Percentiles rank a stretch among this genome's conserved stretches.
These are phyloP conservation scores for Rhodosporidiobolus sp. DNA, from an alignment of 768 basidiomycete species.

Conservation along the genomic window DNA sequence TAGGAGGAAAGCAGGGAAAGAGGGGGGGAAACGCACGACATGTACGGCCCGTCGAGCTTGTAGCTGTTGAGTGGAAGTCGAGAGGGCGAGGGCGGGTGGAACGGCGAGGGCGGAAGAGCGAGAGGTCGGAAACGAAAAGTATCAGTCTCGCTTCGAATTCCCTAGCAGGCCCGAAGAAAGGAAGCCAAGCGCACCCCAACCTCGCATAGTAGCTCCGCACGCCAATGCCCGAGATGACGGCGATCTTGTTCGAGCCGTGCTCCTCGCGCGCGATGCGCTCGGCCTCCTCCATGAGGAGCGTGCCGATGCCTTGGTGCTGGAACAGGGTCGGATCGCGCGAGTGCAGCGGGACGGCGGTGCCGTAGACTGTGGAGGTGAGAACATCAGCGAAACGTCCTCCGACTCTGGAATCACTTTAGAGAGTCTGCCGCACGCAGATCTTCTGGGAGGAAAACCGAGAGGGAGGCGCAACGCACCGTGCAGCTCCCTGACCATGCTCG, in stretches of 20 bases:
- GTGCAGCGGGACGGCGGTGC: slow-evolving; percentile 95
- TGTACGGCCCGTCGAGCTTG: slow-evolving; percentile 89
- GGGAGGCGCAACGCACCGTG: slow-evolving; percentile 52
- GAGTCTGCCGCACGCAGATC: background rate
- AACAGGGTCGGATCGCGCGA: slow-evolving; percentile 80
- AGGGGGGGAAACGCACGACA: slow-evolving; percentile 52
- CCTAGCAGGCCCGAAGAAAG: too few species aligned
- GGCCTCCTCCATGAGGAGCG: slow-evolving; percentile 96
- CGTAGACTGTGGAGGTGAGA: slow-evolving; percentile 63
- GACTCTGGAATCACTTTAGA: background rate
- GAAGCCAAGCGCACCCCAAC: too few species aligned
- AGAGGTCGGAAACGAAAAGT: too few species aligned
- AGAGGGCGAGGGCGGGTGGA: too few species aligned
- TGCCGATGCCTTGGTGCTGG: slow-evolving; percentile 77
- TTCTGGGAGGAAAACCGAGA: background rate
- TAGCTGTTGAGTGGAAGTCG: too few species aligned
- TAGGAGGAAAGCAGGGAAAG: background rate
- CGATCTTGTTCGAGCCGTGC: slow-evolving; percentile 90
- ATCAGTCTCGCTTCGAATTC: too few species aligned
- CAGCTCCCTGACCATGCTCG: slow-evolving; percentile 89
- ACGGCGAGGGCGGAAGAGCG: too few species aligned
- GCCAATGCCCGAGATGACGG: slow-evolving; percentile 97
- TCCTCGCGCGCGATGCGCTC: slow-evolving; percentile 96
- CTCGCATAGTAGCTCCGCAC: slow-evolving; percentile 78
- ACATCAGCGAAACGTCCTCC: background rate